Base-by-base conservation (phyloP, 345 rosid species). In the Euphorbia tirucalli region DNA sequence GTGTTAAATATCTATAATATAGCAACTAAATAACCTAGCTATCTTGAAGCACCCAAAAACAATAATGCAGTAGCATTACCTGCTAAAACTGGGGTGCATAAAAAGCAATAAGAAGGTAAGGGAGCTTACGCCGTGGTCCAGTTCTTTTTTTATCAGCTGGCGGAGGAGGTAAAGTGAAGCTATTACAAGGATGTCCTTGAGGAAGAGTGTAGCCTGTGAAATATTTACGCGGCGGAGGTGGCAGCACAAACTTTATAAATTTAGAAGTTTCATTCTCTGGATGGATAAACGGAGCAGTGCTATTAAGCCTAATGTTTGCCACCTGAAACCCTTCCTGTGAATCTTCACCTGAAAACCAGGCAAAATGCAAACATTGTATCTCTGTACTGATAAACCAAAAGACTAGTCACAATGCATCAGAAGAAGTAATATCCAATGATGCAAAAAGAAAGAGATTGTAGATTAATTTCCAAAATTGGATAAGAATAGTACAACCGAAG, bases 171-270 rank as follows among this genome's bases (percentile, higher is more conserved):
- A 93, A 79, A 54, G 86, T 88, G 78, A 96, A 96, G 78, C 80
- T 82, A 70, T 81, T 80, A 86, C 99, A 96, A n/a, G 84, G 97
- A 85, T 96, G 98, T 70, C 98, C 95, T 22, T 88, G 88, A 44
- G 99, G 98, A 80, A 96, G 99, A 25, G 83, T 77, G 83, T 96
- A 96, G 18, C 99, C 99, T 65, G 84, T 78, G 81, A 96, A 95
- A 85, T 85, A 81, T 55, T 80, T n/a, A 56, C 91, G 89, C 70
- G 91, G 89, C 73, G 97, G 85, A 77, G 89, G 93, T 1, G 84
- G 82, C 18, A 56, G 44, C 28, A 19, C 22, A 1, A 65, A 25
- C 22, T 56, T n/a, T 10, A 21, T 0, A 54, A 64, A 15, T 54
- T 19, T 43, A 35, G 71, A 61, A 67, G 86, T 78, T 35, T 78